phyloP scores from a whole-genome alignment of 441 rosid species.

The Arabidopsis hybrid region DNA sequence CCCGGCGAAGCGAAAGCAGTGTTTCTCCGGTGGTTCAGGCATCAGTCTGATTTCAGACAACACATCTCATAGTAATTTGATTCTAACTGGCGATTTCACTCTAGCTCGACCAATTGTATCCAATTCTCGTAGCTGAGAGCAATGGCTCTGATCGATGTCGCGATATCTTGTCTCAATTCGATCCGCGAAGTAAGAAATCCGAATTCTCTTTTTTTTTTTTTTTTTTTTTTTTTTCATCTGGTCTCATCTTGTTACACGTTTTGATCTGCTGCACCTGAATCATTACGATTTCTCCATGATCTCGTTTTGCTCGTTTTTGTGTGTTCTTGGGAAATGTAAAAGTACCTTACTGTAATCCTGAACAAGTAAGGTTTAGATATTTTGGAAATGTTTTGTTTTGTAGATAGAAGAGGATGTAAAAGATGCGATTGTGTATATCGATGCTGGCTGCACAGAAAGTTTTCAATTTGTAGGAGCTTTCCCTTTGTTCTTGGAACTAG shows the following conservation, averaged over 20 bases:
- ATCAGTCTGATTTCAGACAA: background rate
- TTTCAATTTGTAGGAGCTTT: slow-evolving; percentile 88
- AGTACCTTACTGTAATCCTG: background rate
- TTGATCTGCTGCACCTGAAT: background rate
- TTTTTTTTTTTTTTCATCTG: too few species aligned
- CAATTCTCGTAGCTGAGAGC: slow-evolving; percentile 30
- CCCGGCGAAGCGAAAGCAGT: slow-evolving; percentile 27
- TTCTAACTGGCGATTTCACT: slow-evolving; percentile 15
- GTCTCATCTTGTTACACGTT: background rate
- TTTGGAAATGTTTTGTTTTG: background rate
- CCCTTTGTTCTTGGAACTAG: slow-evolving; percentile 71
- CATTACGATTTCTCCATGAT: background rate
- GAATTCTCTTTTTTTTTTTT: background rate
- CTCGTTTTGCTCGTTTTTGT: background rate
- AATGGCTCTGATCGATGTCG: slow-evolving; percentile 75
- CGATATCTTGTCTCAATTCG: slow-evolving; percentile 82
- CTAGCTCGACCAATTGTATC: background rate
- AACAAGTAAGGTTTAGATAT: background rate
- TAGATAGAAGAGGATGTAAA: slow-evolving; percentile 76
- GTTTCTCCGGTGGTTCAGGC: background rate
- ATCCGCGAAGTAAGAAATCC: slow-evolving; percentile 64
- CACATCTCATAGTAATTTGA: background rate
- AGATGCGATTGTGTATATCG: slow-evolving; percentile 76
- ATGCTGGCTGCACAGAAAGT: slow-evolving; percentile 93
- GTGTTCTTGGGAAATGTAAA: background rate